Percentiles rank a stretch among this genome's conserved stretches.
Conservation (phyloP, 805 yeast genomes). For the Wickerhamomyces pijperi region DNA sequence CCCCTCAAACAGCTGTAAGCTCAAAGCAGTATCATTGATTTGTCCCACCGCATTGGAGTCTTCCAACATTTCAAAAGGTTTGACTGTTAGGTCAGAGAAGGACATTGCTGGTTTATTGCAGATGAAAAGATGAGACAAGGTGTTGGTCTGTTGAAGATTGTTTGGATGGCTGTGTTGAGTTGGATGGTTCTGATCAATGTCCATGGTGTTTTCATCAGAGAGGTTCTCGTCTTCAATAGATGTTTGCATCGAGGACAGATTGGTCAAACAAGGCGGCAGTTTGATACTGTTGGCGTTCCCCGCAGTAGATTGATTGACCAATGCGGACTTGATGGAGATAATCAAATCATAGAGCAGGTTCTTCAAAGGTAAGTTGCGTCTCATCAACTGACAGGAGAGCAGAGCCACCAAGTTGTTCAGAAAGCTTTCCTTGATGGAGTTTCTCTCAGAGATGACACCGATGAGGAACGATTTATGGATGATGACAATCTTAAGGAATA, state of each 20-base stretch:
- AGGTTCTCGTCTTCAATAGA: too few species aligned
- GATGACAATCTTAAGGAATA: slow-evolving; percentile 43
- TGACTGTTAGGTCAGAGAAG: slow-evolving; percentile 27
- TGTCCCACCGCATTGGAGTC: slow-evolving; percentile 38
- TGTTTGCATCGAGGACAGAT: slow-evolving; percentile 10
- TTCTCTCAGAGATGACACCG: slow-evolving; percentile 31
- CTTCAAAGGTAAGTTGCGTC: slow-evolving; percentile 35
- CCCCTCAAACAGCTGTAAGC: slow-evolving; percentile 42
- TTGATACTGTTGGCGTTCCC: slow-evolving; percentile 10
- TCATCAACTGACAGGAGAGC: slow-evolving; percentile 32
- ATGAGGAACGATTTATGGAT: slow-evolving; percentile 44
- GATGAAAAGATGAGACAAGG: slow-evolving; percentile 15
- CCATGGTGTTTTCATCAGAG: neutral
- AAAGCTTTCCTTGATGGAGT: slow-evolving; percentile 32
- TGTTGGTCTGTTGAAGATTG: slow-evolving; percentile 15
- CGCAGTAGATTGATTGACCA: slow-evolving; percentile 9
- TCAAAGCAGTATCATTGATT: slow-evolving; percentile 42
- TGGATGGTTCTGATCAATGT: neutral
- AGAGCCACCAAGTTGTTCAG: slow-evolving; percentile 35
- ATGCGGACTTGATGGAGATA: slow-evolving; percentile 34
- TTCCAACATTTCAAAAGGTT: slow-evolving; percentile 48
- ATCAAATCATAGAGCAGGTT: slow-evolving; percentile 51
- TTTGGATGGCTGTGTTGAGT: neutral
- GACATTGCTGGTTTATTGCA: slow-evolving; percentile 17
- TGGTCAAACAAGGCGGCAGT: slow-evolving; percentile 17